A percentile compares a stretch with the other conserved stretches of the same genome.
Evolutionary conservation across 257 asterid species (phyloP).

Genomic region (Oldenlandia corymbosa): DNA sequence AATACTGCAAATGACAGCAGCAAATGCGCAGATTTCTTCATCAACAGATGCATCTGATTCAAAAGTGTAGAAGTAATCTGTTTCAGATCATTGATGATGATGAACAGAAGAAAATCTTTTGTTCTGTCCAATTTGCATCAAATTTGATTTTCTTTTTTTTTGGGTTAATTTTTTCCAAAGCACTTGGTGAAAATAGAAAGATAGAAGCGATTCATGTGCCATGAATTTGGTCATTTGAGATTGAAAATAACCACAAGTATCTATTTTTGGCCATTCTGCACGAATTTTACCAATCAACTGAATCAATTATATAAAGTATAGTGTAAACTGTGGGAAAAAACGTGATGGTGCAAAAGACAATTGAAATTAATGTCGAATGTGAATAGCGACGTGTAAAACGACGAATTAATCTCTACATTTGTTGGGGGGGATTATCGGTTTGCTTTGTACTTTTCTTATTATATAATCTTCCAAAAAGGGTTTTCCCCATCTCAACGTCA

Average conservation of each 20-base stretch:
- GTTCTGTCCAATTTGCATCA: neutral
- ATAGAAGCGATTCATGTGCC: neutral
- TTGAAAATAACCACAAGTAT: neutral
- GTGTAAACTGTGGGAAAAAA: too few relatives aligned
- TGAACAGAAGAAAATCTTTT: neutral
- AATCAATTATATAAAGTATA: too few relatives aligned
- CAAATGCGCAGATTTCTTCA: neutral
- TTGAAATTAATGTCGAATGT: too few relatives aligned
- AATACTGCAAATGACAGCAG: neutral
- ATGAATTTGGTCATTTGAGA: conserved; percentile 1
- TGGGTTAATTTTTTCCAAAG: too few relatives aligned
- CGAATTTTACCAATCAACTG: too few relatives aligned
- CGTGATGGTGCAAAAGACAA: too few relatives aligned
- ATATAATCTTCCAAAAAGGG: neutral
- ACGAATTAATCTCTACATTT: neutral
- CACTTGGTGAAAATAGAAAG: neutral
- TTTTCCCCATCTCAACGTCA: neutral
- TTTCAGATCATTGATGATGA: neutral
- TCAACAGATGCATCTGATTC: neutral
- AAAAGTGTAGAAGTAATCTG: neutral
- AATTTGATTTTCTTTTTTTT: neutral
- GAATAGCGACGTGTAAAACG: too few relatives aligned
- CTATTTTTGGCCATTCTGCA: too few relatives aligned
- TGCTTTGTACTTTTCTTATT: too few relatives aligned
- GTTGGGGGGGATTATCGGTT: too few relatives aligned